These are phyloP conservation scores for Hymenoscyphus infarciens DNA, from an alignment of 2,329 filamentous ascomycete species.

Conservation along the genomic window DNA sequence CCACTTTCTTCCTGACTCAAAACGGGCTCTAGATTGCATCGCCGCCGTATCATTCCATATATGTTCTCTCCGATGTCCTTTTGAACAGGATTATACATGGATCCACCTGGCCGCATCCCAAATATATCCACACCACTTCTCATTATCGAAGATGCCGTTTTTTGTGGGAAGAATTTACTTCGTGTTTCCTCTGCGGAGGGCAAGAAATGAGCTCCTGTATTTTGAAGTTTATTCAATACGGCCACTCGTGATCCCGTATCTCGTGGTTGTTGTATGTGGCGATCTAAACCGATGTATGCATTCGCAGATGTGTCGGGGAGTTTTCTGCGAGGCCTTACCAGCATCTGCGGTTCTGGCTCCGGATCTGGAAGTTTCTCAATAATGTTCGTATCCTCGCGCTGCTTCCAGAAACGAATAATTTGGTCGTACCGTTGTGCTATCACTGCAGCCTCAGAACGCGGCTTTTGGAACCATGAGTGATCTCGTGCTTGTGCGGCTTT, in stretches of 20 bases:
- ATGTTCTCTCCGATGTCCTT: background rate
- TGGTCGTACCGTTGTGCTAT: slow-evolving; percentile 28
- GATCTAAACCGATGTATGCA: slow-evolving; percentile 32
- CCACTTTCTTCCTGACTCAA: background rate
- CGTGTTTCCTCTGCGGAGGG: background rate
- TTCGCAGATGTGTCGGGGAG: slow-evolving; percentile 29
- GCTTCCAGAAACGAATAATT: slow-evolving; percentile 29
- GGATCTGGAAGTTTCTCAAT: slow-evolving; percentile 26
- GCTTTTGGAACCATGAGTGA: slow-evolving; percentile 39
- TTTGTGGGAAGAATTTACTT: background rate
- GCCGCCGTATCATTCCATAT: background rate
- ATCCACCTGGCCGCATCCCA: background rate
- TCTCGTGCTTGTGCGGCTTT: slow-evolving; percentile 35
- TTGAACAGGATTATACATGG: background rate
- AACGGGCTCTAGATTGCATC: background rate
- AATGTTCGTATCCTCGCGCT: slow-evolving; percentile 21
- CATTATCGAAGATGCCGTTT: background rate
- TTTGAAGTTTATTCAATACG: slow-evolving; percentile 25
- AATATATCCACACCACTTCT: background rate
- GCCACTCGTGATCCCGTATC: slow-evolving; percentile 17
- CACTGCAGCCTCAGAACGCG: slow-evolving; percentile 22
- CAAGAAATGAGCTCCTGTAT: slow-evolving; percentile 24
- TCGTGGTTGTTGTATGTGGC: slow-evolving; percentile 21
- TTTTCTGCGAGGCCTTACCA: slow-evolving; percentile 17
- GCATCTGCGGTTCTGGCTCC: background rate